phyloP scores from a whole-genome alignment of 371 early-diverging fungal species.

The Lichtheimia hyalospora region DNA sequence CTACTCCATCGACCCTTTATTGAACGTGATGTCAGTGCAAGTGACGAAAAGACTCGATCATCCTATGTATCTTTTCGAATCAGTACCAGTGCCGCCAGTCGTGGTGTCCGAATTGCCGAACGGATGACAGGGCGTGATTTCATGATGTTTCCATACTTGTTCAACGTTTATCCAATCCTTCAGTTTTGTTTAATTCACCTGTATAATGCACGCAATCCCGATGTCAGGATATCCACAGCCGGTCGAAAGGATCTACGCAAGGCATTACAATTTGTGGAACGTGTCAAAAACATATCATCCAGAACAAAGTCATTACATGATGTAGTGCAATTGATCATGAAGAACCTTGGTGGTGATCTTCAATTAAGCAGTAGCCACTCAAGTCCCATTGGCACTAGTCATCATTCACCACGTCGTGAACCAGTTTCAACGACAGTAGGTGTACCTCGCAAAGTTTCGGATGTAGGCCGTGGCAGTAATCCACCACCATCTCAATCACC shows the following conservation, averaged over 20 bases:
- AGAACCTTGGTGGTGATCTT: constrained; percentile 20
- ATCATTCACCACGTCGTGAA: not conserved
- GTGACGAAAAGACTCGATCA: constrained; percentile 15
- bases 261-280: constrained; percentile 25
- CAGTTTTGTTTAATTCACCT: constrained; percentile 47
- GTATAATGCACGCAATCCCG: constrained; percentile 41
- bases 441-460: constrained; percentile 8
- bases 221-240: constrained; percentile 31
- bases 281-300: constrained; percentile 30
- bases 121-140: constrained; percentile 41
- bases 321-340: constrained; percentile 32
- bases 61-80: constrained; percentile 46
- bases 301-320: constrained; percentile 26
- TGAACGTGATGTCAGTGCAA: constrained; percentile 19
- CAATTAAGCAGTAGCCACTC: not conserved
- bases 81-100: constrained; percentile 46
- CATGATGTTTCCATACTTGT: constrained; percentile 47
- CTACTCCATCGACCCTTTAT: constrained; percentile 51
- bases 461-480: constrained; percentile 15
- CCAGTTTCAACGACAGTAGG: not conserved
- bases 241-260: constrained; percentile 32
- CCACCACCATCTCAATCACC: constrained; percentile 1
- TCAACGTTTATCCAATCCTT: constrained; percentile 42
- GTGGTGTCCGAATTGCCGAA: constrained; percentile 41
- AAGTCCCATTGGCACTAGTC: too few species aligned